Percentiles rank a stretch among this genome's conserved stretches.
These are phyloP conservation scores for Dactylellina leptospora DNA, from an alignment of 2,329 filamentous ascomycete species.

Conservation along the genomic window DNA sequence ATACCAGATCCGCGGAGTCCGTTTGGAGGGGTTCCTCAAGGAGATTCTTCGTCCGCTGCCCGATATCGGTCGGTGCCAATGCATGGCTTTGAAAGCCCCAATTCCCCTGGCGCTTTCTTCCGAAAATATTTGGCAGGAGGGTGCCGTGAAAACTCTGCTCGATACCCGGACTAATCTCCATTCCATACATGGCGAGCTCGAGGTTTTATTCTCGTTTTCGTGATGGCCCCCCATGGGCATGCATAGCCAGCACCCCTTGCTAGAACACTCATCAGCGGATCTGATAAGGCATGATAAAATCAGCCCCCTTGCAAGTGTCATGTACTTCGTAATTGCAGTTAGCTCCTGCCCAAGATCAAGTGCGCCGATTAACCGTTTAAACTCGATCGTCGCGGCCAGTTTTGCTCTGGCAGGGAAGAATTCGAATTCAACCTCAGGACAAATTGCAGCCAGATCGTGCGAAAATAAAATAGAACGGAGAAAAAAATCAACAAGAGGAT, in stretches of 20 bases:
- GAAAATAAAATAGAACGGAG: background rate
- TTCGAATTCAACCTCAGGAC: too few species aligned
- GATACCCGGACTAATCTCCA: constrained; percentile 1
- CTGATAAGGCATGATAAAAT: constrained; percentile 53
- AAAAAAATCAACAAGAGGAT: background rate
- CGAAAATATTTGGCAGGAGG: background rate
- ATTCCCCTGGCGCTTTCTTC: background rate
- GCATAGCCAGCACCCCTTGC: constrained; percentile 8
- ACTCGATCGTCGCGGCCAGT: constrained; percentile 21
- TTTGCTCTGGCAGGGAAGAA: background rate
- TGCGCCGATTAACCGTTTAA: constrained; percentile 30
- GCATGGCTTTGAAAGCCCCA: too few species aligned
- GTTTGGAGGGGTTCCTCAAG: background rate
- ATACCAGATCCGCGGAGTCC: constrained; percentile 26
- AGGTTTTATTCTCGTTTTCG: constrained; percentile 9
- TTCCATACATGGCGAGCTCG: constrained; percentile 5
- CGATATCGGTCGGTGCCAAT: constrained; percentile 12
- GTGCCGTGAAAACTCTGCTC: background rate
- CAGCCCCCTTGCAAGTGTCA: constrained; percentile 3
- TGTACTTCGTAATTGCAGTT: background rate
- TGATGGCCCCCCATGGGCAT: constrained; percentile 13
- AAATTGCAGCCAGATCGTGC: background rate
- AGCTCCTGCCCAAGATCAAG: background rate
- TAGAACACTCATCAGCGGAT: constrained; percentile 44
- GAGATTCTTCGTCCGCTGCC: background rate